phyloP scores from a whole-genome alignment of 2,329 filamentous ascomycete genomes.

The Albophoma yamanashiensis region DNA sequence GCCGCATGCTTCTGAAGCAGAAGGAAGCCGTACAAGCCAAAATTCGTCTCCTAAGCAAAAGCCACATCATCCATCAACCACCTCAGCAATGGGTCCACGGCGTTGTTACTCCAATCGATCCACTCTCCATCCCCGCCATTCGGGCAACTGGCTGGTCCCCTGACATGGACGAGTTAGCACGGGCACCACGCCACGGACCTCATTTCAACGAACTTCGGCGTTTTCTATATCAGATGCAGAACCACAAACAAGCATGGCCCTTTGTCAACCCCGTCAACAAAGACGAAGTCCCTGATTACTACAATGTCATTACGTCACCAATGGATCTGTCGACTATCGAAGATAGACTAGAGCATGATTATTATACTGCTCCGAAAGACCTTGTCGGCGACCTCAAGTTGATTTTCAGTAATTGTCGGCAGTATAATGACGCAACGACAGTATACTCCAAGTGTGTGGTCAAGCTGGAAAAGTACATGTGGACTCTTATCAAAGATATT shows the following conservation, averaged over 20 bases:
- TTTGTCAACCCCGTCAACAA: slow-evolving; percentile 89
- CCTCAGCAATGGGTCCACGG: slow-evolving; percentile 79
- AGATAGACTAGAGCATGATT: slow-evolving; percentile 82
- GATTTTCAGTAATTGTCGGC: slow-evolving; percentile 88
- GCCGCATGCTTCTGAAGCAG: slow-evolving; percentile 92
- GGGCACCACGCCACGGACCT: slow-evolving; percentile 88
- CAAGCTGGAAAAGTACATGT: slow-evolving; percentile 91
- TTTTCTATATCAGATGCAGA: slow-evolving; percentile 89
- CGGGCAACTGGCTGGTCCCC: slow-evolving; percentile 88
- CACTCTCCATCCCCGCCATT: slow-evolving; percentile 78
- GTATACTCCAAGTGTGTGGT: slow-evolving; percentile 92
- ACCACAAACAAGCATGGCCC: slow-evolving; percentile 86
- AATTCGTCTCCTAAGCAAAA: slow-evolving; percentile 82
- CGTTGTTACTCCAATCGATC: slow-evolving; percentile 59
- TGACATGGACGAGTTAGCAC: slow-evolving; percentile 94
- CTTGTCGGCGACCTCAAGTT: slow-evolving; percentile 82
- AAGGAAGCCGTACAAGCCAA: slow-evolving; percentile 94
- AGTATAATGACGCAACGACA: slow-evolving; percentile 93
- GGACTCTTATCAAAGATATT: slow-evolving; percentile 80
- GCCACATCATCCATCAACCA: slow-evolving; percentile 75
- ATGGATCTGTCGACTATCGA: slow-evolving; percentile 98
- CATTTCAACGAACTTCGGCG: slow-evolving; percentile 92
- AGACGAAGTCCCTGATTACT: slow-evolving; percentile 97
- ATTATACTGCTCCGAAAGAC: slow-evolving; percentile 84
- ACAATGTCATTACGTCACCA: slow-evolving; percentile 93